Base-by-base conservation (phyloP, 495 filamentous ascomycete genomes). In the Podospora pseudopauciseta region DNA sequence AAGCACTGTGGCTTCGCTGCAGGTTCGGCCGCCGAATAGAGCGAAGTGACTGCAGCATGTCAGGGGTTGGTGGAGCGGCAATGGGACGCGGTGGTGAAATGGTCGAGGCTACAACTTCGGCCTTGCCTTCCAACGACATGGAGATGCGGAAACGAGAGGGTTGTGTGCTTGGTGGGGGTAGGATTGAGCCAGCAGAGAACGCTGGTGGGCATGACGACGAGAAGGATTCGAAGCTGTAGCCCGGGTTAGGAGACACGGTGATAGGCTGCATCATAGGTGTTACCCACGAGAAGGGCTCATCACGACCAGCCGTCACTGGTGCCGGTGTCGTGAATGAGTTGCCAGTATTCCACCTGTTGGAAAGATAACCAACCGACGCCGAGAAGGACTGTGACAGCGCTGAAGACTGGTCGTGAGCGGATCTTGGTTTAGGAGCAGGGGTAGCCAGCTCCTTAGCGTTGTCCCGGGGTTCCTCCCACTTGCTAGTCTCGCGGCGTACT, bases 81-180 rank as follows among this genome's bases (percentile, higher is more conserved):
- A 76, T 69, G 1, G 76, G 70, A 16, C 83, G 82, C 3, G 91
- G 90, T 11, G 93, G 92, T 0, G 93, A 94, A n/a, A 88, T 87
- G 5, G 86, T 85, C 69, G 88, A 81, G 58, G 89, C 86, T 9
- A 90, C 83, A 39, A 97, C 82, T 78, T 92, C 88, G 2, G 93
- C 94, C 73, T 91, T 91, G 64, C 94, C 94, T 65, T 96, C 92
- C 61, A 90, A 83, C 20, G 91, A 93, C 68, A 92, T 79, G 0
- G 91, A 93, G 63, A 97, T 74, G 58, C 88, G 82, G 34, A 91
- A 78, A 39, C 78, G 79, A 16, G 87, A 88, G 4, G 80, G 79
- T 18, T 77, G 74, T 3, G 78, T 75, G 32, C 73, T 73, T 34
- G 76, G 75, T 4, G 67, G 72, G 1, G 76, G 73, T 15, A 74